phyloP scores from a whole-genome alignment of 2,329 filamentous ascomycete species.

The Nannizziopsis arthrosporioides region DNA sequence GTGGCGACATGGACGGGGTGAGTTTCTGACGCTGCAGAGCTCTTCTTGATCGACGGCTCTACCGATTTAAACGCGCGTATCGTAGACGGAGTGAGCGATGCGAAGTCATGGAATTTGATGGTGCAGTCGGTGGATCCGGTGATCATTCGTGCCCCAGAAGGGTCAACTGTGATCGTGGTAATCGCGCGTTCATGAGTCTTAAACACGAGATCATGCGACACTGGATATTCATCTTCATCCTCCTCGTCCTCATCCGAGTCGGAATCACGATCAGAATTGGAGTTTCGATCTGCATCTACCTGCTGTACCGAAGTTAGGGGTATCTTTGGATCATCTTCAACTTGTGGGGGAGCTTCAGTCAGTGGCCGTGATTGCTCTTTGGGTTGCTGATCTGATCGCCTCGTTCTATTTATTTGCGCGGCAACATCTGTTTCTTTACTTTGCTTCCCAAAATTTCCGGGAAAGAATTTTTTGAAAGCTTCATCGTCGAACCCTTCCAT shows the following conservation, averaged over 20 bases:
- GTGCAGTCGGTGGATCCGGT: conserved; percentile 88
- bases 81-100: conserved; percentile 89
- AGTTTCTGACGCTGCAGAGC: conserved; percentile 60
- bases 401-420: conserved; percentile 69
- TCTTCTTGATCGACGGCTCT: conserved; percentile 71
- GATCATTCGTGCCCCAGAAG: conserved; percentile 69
- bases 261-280: conserved; percentile 36
- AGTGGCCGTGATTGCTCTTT: not conserved
- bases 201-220: conserved; percentile 83
- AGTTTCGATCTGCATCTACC: conserved; percentile 26
- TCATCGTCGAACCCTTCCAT: conserved; percentile 39
- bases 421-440: conserved; percentile 60
- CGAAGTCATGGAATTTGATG: conserved; percentile 87
- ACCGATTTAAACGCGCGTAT: conserved; percentile 86
- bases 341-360: conserved; percentile 14
- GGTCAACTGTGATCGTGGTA: conserved; percentile 73
- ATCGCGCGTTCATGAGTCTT: conserved; percentile 86
- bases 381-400: conserved; percentile 38
- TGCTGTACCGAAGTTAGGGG: not conserved
- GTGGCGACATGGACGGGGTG: conserved; percentile 78
- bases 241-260: conserved; percentile 52
- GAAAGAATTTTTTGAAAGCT: conserved; percentile 51
- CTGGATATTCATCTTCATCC: conserved; percentile 77
- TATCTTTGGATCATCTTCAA: conserved; percentile 15
- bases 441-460: conserved; percentile 75